Evolutionary conservation across 2,329 filamentous ascomycete species (phyloP).

Genomic region (Calonectria pseudoturangicola): DNA sequence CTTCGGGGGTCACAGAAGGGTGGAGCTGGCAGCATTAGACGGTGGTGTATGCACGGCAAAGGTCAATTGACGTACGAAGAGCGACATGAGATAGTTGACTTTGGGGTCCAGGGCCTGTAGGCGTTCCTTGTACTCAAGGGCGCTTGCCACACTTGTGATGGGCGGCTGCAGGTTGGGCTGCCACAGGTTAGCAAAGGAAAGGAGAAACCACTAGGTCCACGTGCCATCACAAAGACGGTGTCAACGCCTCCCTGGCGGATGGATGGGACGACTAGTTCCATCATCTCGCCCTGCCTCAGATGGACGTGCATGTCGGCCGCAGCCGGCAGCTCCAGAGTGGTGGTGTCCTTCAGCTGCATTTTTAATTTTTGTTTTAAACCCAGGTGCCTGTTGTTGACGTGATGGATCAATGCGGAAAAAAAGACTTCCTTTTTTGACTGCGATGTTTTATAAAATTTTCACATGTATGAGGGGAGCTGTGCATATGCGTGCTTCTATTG

Average conservation of each 20-base stretch:
- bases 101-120: constrained; percentile 76
- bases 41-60: background rate
- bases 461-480: constrained; percentile 11
- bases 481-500: constrained; percentile 10
- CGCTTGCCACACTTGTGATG: constrained; percentile 61
- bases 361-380: background rate
- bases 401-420: background rate
- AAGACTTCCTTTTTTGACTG: background rate
- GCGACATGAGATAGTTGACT: constrained; percentile 83
- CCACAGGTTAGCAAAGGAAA: constrained; percentile 32
- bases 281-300: constrained; percentile 80
- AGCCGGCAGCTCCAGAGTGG: constrained; percentile 71
- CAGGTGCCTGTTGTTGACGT: background rate
- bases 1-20: constrained; percentile 77
- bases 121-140: constrained; percentile 78
- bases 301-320: constrained; percentile 83
- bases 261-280: constrained; percentile 72
- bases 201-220: constrained; percentile 38
- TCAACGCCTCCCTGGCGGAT: constrained; percentile 78
- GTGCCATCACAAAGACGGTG: constrained; percentile 71
- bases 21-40: constrained; percentile 65
- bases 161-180: constrained; percentile 45
- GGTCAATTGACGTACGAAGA: constrained; percentile 69
- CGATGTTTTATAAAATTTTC: constrained; percentile 26
- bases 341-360: constrained; percentile 32